phyloP scores from a whole-genome alignment of 768 basidiomycete genomes.

The Gymnopilus junonius region DNA sequence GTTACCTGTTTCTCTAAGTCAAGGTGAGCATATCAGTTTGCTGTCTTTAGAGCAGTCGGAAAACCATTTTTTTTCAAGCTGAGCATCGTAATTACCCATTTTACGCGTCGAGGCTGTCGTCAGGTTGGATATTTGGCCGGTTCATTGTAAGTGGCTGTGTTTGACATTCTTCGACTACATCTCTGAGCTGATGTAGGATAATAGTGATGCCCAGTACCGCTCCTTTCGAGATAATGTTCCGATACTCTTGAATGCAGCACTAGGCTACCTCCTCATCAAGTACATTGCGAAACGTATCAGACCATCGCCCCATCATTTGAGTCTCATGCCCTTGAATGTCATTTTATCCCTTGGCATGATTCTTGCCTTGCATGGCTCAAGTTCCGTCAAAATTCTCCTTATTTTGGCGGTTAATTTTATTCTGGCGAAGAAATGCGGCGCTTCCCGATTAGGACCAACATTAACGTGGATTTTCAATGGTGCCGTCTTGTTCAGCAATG shows the following conservation, averaged over 20 bases:
- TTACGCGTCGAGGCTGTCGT: slow-evolving; percentile 60
- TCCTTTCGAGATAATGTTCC: slow-evolving; percentile 84
- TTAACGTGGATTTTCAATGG: slow-evolving; percentile 83
- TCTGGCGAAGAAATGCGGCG: slow-evolving; percentile 52
- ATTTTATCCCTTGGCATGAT: slow-evolving; percentile 68
- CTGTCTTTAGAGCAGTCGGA: not conserved
- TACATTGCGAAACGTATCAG: slow-evolving; percentile 45
- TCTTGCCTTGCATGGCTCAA: slow-evolving; percentile 78
- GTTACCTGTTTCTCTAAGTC: slow-evolving; percentile 75
- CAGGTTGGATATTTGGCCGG: slow-evolving; percentile 85
- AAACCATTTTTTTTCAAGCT: slow-evolving; percentile 40
- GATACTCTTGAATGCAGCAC: slow-evolving; percentile 51
- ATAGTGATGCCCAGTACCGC: slow-evolving; percentile 90
- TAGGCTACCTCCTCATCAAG: slow-evolving; percentile 62
- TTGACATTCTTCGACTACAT: not conserved
- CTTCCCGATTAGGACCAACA: slow-evolving; percentile 50
- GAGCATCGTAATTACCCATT: slow-evolving; percentile 74
- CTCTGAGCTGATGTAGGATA: slow-evolving; percentile 63
- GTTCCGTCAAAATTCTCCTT: slow-evolving; percentile 72
- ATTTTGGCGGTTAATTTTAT: slow-evolving; percentile 76
- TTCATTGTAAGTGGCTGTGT: slow-evolving; percentile 62
- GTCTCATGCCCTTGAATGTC: slow-evolving; percentile 61
- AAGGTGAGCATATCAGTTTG: slow-evolving; percentile 55
- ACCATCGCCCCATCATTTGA: slow-evolving; percentile 27
- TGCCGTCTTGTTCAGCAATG: slow-evolving; percentile 75